phyloP scores from a whole-genome alignment of 352 stramenopile species.

The Phytophthora meadii region DNA sequence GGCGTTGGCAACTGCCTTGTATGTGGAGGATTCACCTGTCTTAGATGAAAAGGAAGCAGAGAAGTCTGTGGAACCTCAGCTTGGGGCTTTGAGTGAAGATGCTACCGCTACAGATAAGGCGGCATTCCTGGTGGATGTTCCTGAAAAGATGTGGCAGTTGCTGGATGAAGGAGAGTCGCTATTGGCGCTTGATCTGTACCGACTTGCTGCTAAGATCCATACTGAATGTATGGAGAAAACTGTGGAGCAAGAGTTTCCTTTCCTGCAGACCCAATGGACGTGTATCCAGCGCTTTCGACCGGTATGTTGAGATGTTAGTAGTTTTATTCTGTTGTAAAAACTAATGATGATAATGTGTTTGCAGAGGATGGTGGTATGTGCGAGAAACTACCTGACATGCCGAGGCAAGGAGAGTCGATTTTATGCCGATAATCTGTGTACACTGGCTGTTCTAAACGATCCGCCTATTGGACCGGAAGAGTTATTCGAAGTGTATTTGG shows the following conservation, averaged over 20 bases:
- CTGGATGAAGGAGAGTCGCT: constrained; percentile 72
- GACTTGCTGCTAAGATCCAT: constrained; percentile 45
- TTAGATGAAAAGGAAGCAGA: neutral
- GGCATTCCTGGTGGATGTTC: constrained; percentile 58
- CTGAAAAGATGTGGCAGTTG: constrained; percentile 74
- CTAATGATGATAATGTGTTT: constrained; percentile 18
- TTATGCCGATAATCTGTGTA: constrained; percentile 72
- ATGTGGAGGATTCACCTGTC: constrained; percentile 5
- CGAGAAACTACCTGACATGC: constrained; percentile 57
- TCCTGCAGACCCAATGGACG: constrained; percentile 71
- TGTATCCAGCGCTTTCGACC: constrained; percentile 69
- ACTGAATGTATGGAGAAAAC: constrained; percentile 19
- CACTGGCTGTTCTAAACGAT: constrained; percentile 49
- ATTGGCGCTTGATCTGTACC: constrained; percentile 57
- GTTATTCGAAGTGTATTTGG: constrained; percentile 57
- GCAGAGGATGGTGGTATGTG: constrained; percentile 59
- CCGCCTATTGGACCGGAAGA: constrained; percentile 33
- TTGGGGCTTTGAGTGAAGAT: neutral
- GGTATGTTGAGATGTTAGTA: constrained; percentile 28
- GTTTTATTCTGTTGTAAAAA: neutral
- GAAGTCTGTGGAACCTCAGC: neutral
- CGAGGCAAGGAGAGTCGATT: constrained; percentile 63
- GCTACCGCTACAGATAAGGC: constrained; percentile 42
- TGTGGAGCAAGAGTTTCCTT: constrained; percentile 51
- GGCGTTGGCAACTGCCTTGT: constrained; percentile 40